A percentile compares a stretch with the other conserved stretches of the same genome.
Conservation (phyloP, 23 red algal species). For the Gracilariopsis chorda region DNA sequence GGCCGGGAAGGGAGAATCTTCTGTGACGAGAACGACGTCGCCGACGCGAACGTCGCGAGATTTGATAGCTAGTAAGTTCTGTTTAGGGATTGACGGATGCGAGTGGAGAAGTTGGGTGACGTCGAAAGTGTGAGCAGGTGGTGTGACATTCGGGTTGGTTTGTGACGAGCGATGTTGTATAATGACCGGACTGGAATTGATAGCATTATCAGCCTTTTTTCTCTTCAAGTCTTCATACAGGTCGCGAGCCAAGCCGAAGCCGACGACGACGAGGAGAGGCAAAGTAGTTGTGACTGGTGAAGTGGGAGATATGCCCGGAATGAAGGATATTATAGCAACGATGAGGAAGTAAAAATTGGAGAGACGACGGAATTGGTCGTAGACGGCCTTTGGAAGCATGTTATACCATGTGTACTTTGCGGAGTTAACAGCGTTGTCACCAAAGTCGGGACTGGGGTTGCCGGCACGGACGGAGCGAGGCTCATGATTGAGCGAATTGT, state of each 20-base stretch:
- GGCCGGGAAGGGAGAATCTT: constrained; percentile 54
- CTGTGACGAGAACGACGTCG: constrained; percentile 69
- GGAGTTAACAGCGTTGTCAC: constrained; percentile 69
- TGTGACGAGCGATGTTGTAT: not conserved
- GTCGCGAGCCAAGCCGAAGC: constrained; percentile 82
- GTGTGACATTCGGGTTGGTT: not conserved
- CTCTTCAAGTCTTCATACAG: constrained; percentile 82
- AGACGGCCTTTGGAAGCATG: constrained; percentile 76
- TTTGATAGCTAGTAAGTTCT: not conserved
- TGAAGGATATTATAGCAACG: constrained; percentile 78
- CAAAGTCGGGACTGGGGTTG: not conserved
- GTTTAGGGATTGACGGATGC: not conserved
- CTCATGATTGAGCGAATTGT: too few species aligned
- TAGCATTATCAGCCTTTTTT: constrained; percentile 25
- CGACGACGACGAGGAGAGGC: constrained; percentile 81
- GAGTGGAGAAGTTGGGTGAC: not conserved
- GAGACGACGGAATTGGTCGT: constrained; percentile 85
- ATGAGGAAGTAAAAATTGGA: constrained; percentile 88
- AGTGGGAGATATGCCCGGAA: constrained; percentile 79
- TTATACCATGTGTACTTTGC: constrained; percentile 84
- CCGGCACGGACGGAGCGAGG: not conserved
- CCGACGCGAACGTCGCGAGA: constrained; percentile 61
- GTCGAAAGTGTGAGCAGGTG: not conserved
- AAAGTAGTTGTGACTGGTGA: constrained; percentile 66
- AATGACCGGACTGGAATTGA: constrained; percentile 43